These are phyloP conservation scores for Xylariaceae sp. DNA, from an alignment of 2,329 filamentous ascomycete genomes.

Conservation along the genomic window DNA sequence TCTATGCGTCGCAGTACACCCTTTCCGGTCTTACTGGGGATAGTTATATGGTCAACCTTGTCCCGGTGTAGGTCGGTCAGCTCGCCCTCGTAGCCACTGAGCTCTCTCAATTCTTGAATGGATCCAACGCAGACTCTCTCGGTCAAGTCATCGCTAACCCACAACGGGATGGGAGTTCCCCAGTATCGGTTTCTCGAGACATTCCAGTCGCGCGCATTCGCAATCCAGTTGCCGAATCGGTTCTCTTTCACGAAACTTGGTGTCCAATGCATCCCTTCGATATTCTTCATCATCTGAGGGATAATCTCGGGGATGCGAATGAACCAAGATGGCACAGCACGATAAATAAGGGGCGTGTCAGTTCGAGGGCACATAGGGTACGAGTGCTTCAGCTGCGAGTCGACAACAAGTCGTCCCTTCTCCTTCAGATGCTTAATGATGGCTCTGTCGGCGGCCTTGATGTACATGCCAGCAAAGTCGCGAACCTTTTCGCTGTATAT, in stretches of 20 bases:
- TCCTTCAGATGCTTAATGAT: conserved; percentile 87
- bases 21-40: conserved; percentile 83
- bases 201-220: conserved; percentile 90
- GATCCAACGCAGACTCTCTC: conserved; percentile 85
- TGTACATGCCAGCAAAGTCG: conserved; percentile 81
- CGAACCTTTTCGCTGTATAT: conserved; percentile 70
- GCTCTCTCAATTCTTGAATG: conserved; percentile 72
- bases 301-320: conserved; percentile 80
- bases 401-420: conserved; percentile 70
- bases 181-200: conserved; percentile 91
- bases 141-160: conserved; percentile 84
- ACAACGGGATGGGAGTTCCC: conserved; percentile 88
- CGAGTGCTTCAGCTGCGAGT: conserved; percentile 83
- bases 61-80: conserved; percentile 85
- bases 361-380: conserved; percentile 93
- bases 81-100: conserved; percentile 82
- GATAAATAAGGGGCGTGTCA: conserved; percentile 91
- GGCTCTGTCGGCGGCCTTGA: conserved; percentile 86
- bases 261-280: conserved; percentile 87
- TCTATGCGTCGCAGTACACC: conserved; percentile 74
- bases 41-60: conserved; percentile 90
- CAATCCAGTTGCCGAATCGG: conserved; percentile 87
- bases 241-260: conserved; percentile 86
- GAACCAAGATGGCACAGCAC: conserved; percentile 91
- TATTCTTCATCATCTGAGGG: conserved; percentile 83